Base-by-base conservation (phyloP, 352 stramenopile species). In the Globisporangium paddicum region DNA sequence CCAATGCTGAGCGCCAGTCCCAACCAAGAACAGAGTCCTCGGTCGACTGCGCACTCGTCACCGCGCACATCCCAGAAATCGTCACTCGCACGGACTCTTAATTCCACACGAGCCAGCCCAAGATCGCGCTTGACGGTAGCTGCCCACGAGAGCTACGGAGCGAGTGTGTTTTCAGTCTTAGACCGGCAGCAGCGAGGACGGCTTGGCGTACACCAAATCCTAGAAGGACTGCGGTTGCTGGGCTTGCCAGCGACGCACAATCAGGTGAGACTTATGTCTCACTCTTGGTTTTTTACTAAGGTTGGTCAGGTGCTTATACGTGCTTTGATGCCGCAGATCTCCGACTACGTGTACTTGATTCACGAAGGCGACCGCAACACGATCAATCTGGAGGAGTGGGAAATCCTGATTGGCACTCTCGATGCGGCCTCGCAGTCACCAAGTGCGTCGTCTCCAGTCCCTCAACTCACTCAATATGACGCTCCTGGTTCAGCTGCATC, bases 321-420 rank as follows among this genome's bases (percentile, higher is more conserved):
- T n/a, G n/a, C n/a, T n/a, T n/a, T n/a, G n/a, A n/a, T n/a, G n/a
- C n/a, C n/a, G n/a, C n/a, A 90, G 80, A 80, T 90, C 4, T 75
- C 77, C 30, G 80, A 90, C 64, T 90, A 90, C 16, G 68, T 90
- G 1, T 90, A 87, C 25, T 55, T 90, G 26, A 86, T 90, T 38
- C 77, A 90, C 25, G 78, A 90, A 77, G 78, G 72, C 19, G 50
- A 55, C 13, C 55, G 68, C 47, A 76, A 65, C 41, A 83, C 73
- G 1, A 87, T 90, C 58, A 72, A 78, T 41, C 54, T 75, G 13
- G 75, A 87, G 23, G 78, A 90, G 52, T 90, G 78, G 81, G 62
- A 74, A 51, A 87, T 89, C 40, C 58, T 88, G 10, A 76, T 90
- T 1, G 73, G 74, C 0, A 90, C 78, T 4, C 66, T 90, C 4